phyloP scores from a whole-genome alignment of 2,329 filamentous ascomycete genomes.

The Fusarium sp. region DNA sequence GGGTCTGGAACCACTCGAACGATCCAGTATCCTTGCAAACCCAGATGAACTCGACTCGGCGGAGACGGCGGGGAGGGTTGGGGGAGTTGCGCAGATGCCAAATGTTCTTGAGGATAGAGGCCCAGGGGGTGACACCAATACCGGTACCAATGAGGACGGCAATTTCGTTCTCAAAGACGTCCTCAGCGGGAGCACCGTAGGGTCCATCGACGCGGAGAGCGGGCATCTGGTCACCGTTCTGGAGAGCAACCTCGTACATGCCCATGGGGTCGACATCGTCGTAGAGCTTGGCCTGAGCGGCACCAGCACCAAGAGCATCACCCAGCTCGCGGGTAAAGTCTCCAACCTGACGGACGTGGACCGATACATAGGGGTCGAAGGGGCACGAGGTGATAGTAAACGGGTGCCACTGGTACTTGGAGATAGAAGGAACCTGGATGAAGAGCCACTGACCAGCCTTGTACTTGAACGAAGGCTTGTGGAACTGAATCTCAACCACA shows the following conservation, averaged over 20 bases:
- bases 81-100: slow-evolving; percentile 94
- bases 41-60: slow-evolving; percentile 99
- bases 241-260: slow-evolving; percentile 97
- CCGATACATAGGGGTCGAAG: slow-evolving; percentile 92
- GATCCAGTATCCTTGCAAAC: slow-evolving; percentile 95
- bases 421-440: slow-evolving; percentile 91
- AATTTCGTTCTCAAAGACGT: slow-evolving; percentile 95
- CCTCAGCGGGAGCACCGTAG: slow-evolving; percentile 96
- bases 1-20: slow-evolving; percentile 98
- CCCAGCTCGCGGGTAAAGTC: slow-evolving; percentile 97
- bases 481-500: slow-evolving; percentile 96
- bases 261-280: slow-evolving; percentile 91
- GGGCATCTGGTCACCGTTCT: slow-evolving; percentile 95
- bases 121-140: slow-evolving; percentile 90
- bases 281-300: slow-evolving; percentile 88
- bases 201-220: slow-evolving; percentile 90
- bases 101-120: slow-evolving; percentile 93
- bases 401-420: slow-evolving; percentile 94
- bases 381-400: slow-evolving; percentile 99
- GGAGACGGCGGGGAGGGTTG: slow-evolving; percentile 88
- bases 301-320: slow-evolving; percentile 91
- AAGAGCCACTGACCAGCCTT: slow-evolving; percentile 99
- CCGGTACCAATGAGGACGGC: slow-evolving; percentile 87
- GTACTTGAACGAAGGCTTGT: slow-evolving; percentile 96
- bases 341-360: slow-evolving; percentile 95